Conservation (phyloP, 1,139 yeast species). For the Suhomyces guaymorum region DNA sequence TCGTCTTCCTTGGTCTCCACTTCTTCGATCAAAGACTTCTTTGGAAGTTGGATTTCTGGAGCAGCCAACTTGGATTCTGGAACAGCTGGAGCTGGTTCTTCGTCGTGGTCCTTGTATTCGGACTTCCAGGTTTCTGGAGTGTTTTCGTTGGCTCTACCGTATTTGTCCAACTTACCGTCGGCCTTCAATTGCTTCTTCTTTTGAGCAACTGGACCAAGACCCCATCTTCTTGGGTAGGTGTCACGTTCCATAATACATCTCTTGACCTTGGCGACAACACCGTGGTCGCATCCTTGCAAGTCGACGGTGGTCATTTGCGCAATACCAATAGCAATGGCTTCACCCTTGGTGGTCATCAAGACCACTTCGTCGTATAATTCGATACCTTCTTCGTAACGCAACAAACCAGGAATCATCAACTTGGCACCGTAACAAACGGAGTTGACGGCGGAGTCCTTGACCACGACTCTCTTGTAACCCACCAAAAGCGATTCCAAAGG, state of each 20-base stretch:
- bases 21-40: conserved; percentile 47
- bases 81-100: conserved; percentile 56
- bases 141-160: conserved; percentile 87
- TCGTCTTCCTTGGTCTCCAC: conserved; percentile 36
- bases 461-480: conserved; percentile 96
- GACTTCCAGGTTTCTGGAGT: conserved; percentile 94
- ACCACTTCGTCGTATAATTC: conserved; percentile 98
- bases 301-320: conserved; percentile 99
- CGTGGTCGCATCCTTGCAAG: conserved; percentile 95
- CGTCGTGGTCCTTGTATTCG: conserved; percentile 80
- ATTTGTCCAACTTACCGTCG: conserved; percentile 95
- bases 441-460: conserved; percentile 96
- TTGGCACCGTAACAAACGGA: conserved; percentile 99
- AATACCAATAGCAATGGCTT: conserved; percentile 97
- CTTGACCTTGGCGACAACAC: conserved; percentile 97
- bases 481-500: conserved; percentile 92
- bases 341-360: conserved; percentile 98
- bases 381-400: conserved; percentile 97
- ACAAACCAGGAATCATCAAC: conserved; percentile 96
- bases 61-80: conserved; percentile 51
- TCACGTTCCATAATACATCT: conserved; percentile 99
- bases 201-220: conserved; percentile 97
- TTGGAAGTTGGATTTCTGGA: conserved; percentile 54
- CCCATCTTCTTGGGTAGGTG: conserved; percentile 99
- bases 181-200: conserved; percentile 98